Evolutionary conservation across 768 basidiomycete genomes (phyloP), one percentile per base, ranked within the genome.

Genomic region (Pisolithus tinctorius): DNA sequence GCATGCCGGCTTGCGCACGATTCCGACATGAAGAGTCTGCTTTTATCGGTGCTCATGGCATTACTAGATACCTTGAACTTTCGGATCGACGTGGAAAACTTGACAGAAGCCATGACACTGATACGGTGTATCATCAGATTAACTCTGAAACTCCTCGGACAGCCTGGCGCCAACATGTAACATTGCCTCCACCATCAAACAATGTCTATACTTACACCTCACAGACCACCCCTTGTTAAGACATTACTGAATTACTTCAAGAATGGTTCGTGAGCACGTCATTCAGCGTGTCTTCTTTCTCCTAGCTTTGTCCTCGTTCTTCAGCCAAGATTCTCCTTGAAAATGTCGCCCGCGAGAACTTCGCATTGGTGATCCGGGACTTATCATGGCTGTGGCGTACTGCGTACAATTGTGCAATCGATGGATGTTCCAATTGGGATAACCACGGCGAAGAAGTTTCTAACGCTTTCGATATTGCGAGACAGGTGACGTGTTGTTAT

Each of bases 381-480:
- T 63, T 93, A 60, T 89, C 88, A 34, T 93, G 91, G 90, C 71
- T 93, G 56, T 93, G 90, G 90, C 77, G 90, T 62, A 85, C 83
- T 36, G 86, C 89, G 29, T 93, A 91, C 69, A 93, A 93, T 67
- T 80, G 78, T 54, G 91, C 88, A 51, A 76, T 89, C 45, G 82
- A 88, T 66, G 89, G 87, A 29, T 89, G 88, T 62, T 74, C 79
- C 45, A 82, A 83, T 61, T 92, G 91, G 90, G 80, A 82, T 60
- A 69, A 79, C 40, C 73, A 75, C 54, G 82, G 83, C 55, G 78
- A 79, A 42, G 75, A 73, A 56, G 79, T 87, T 37, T 78, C 87
- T 42, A 74, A 83, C 49, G 67, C 89, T 45, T 93, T 93, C 69
- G 82, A 82, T 57, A 69, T 82, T 37, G 75, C 87, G 14, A 74